Evolutionary conservation across 257 asterid genomes (phyloP), one percentile per base, ranked within the genome.

Genomic region (Penstemon barbatus): DNA sequence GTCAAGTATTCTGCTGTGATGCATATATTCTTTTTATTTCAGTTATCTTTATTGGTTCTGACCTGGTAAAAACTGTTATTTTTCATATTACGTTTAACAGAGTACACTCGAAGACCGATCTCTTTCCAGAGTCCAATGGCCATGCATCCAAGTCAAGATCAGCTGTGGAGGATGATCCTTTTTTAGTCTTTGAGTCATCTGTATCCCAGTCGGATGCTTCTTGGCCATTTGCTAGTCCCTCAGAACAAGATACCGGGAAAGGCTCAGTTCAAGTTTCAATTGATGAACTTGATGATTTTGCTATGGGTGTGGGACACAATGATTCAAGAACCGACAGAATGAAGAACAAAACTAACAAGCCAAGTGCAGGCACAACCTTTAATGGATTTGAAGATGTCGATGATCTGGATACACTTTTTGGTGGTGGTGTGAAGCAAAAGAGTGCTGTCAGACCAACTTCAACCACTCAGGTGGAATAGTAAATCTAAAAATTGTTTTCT

Each of bases 211-310:
- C 74, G 57, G 78, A 70, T 76, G 67, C 77, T 62, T 63, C 87
- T 8, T 81, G 92, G 89, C 84, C 86, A 50, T 81, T 80, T 66
- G 75, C 66, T 76, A 82, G 69, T 19, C 75, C 81, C 5, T 51
- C 77, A 41, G 76, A 70, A 49, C 73, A 78, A 46, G 63, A 54
- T 65, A 48, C 44, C 11, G 83, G 81, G 71, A 76, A 75, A 56
- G 53, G 69, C 56, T 71, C 85, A 11, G 77, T 65, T 56, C 81
- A 73, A 33, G 74, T 85, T 69, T 68, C 88, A 1, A 64, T 81
- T 66, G 86, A 86, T 65, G 96, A 80, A 66, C 85, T 88, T 52
- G 89, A 78, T 70, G 85, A 74, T 67, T 86, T 90, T 63, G 75
- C 70, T 75, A 80, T 41, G 68, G 86, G 81, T 58, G 79, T 68